phyloP scores from a whole-genome alignment of 2,329 filamentous ascomycete species.

The Epichloe scottii region DNA sequence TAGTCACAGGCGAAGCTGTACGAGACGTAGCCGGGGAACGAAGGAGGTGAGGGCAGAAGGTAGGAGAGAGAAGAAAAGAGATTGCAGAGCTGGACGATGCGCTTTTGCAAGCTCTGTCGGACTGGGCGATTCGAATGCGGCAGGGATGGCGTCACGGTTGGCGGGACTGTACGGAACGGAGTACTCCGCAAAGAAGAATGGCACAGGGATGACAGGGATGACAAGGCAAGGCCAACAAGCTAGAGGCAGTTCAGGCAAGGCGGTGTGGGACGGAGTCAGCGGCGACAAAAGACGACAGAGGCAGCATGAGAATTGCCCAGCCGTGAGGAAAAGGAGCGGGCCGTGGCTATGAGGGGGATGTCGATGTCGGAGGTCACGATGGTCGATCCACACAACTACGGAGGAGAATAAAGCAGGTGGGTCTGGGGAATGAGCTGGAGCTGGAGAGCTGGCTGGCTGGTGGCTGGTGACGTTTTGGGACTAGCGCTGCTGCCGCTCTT shows the following conservation, averaged over 20 bases:
- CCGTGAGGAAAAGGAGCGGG: no score
- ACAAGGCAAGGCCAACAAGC: neutral
- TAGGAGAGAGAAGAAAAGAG: neutral
- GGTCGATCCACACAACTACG: neutral
- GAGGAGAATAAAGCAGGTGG: neutral
- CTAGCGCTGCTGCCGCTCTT: no score
- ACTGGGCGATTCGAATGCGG: conserved; percentile 5
- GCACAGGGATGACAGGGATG: neutral
- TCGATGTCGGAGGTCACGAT: neutral
- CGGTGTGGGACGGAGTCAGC: neutral
- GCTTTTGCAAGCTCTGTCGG: conserved; percentile 1
- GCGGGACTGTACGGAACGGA: neutral
- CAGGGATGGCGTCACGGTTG: conserved; percentile 5
- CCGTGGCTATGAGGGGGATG: no score
- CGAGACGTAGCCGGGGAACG: neutral
- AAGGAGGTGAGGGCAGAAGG: neutral
- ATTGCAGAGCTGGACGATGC: neutral
- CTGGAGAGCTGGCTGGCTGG: no score
- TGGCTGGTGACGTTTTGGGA: no score
- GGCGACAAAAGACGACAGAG: neutral
- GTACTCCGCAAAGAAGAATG: neutral
- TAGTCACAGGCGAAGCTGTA: neutral
- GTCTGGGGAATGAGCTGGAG: no score
- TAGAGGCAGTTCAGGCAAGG: no score
- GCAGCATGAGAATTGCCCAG: no score